These are phyloP conservation scores for Colletotrichum tabaci DNA, from an alignment of 2,329 filamentous ascomycete species.

Conservation along the genomic window DNA sequence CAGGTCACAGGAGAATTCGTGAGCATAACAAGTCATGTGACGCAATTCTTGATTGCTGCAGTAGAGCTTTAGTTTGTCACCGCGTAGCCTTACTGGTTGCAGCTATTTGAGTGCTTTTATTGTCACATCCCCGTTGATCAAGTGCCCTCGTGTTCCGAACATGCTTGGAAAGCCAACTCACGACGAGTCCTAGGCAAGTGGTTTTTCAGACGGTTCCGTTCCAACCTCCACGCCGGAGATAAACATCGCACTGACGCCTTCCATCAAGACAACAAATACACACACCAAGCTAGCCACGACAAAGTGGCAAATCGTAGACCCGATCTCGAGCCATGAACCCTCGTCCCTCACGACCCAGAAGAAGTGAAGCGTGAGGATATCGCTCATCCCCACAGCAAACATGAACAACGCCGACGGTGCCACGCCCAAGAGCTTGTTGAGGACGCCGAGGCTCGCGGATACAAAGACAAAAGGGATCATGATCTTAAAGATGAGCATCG, in stretches of 20 bases:
- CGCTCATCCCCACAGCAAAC: slow-evolving; percentile 91
- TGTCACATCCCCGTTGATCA: background rate
- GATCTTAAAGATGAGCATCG: slow-evolving; percentile 88
- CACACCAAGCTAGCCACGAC: slow-evolving; percentile 92
- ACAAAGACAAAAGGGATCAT: slow-evolving; percentile 95
- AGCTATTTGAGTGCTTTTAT: background rate
- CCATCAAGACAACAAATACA: slow-evolving; percentile 90
- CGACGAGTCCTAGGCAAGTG: no score
- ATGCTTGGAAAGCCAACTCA: no score
- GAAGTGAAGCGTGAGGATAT: slow-evolving; percentile 94
- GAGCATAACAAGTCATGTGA: background rate
- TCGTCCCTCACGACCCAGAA: slow-evolving; percentile 99
- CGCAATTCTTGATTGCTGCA: background rate
- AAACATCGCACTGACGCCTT: slow-evolving; percentile 87
- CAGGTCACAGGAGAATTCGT: background rate
- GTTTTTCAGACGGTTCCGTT: no score
- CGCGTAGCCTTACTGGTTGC: background rate
- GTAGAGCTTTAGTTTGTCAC: background rate
- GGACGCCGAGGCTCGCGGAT: slow-evolving; percentile 92
- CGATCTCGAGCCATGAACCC: slow-evolving; percentile 97
- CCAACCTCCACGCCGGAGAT: slow-evolving; percentile 85
- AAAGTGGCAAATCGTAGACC: slow-evolving; percentile 96
- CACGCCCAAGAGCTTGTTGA: slow-evolving; percentile 87
- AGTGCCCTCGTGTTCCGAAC: no score
- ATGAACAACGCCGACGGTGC: slow-evolving; percentile 93